Percentiles rank a stretch among this genome's conserved stretches.
Conservation (phyloP, 2,329 filamentous ascomycete genomes). For the Diaporthe caulivora region DNA sequence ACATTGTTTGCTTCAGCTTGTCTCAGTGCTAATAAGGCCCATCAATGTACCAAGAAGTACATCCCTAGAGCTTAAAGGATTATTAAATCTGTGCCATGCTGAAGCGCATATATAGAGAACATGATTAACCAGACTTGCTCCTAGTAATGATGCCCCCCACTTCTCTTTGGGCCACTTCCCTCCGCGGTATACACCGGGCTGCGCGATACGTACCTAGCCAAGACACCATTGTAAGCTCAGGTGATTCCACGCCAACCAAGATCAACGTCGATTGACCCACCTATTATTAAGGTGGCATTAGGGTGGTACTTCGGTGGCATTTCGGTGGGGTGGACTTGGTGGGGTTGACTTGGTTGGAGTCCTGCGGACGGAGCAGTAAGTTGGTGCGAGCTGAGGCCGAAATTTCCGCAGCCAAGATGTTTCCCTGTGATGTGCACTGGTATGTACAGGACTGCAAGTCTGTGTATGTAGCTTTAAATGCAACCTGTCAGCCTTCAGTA, state of each 20-base stretch:
- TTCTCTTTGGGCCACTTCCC: not conserved
- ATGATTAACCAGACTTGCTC: not conserved
- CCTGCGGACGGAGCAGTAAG: no score
- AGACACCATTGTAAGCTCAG: not conserved
- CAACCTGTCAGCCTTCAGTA: no score
- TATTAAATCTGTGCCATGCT: not conserved
- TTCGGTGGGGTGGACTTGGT: not conserved
- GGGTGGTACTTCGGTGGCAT: not conserved
- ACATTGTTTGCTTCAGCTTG: not conserved
- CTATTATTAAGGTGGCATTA: not conserved
- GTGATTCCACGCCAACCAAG: not conserved
- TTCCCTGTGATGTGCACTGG: no score
- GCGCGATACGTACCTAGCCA: not conserved
- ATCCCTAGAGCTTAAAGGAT: not conserved
- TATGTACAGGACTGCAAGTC: no score
- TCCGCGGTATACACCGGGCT: not conserved
- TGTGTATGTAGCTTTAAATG: no score
- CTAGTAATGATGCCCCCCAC: not conserved
- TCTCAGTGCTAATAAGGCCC: not conserved
- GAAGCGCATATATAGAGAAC: not conserved
- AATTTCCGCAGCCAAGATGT: no score
- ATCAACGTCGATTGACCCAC: not conserved
- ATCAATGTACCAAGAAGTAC: not conserved
- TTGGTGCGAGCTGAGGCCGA: no score
- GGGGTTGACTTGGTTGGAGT: not conserved